A percentile compares a stretch with the other conserved stretches of the same genome.
Conservation (phyloP, 2,329 filamentous ascomycete species). For the Fusarium sp. region DNA sequence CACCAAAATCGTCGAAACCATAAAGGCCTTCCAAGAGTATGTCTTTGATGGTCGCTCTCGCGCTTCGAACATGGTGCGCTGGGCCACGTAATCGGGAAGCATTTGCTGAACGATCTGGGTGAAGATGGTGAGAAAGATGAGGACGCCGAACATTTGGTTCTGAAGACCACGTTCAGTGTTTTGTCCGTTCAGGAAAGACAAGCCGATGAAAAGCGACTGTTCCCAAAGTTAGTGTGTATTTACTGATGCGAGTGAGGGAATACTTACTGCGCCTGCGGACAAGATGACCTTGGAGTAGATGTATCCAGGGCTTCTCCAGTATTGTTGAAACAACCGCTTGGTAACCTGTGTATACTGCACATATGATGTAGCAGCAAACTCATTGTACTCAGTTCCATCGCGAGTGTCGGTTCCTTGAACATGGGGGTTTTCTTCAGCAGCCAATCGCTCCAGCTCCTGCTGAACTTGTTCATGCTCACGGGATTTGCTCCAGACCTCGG, state of each 20-base stretch:
- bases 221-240: background rate
- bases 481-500: slow-evolving; percentile 50
- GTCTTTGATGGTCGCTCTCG: slow-evolving; percentile 74
- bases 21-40: slow-evolving; percentile 76
- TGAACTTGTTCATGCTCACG: slow-evolving; percentile 48
- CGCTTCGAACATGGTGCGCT: slow-evolving; percentile 76
- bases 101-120: slow-evolving; percentile 72
- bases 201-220: slow-evolving; percentile 71
- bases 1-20: slow-evolving; percentile 69
- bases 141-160: slow-evolving; percentile 77
- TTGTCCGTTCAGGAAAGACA: slow-evolving; percentile 72
- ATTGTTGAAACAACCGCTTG: slow-evolving; percentile 51
- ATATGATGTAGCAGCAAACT: slow-evolving; percentile 47
- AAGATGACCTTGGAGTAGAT: slow-evolving; percentile 66
- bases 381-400: slow-evolving; percentile 35
- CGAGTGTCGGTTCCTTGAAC: background rate
- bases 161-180: slow-evolving; percentile 73
- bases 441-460: slow-evolving; percentile 48
- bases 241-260: rapidly evolving
- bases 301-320: slow-evolving; percentile 64
- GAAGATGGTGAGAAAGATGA: slow-evolving; percentile 78
- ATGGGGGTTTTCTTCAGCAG: background rate
- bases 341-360: slow-evolving; percentile 51
- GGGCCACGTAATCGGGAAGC: slow-evolving; percentile 76
- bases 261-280: slow-evolving; percentile 48